Evolutionary conservation across 1,139 yeast species (phyloP).

Genomic region (Eremothecium gossypii): DNA sequence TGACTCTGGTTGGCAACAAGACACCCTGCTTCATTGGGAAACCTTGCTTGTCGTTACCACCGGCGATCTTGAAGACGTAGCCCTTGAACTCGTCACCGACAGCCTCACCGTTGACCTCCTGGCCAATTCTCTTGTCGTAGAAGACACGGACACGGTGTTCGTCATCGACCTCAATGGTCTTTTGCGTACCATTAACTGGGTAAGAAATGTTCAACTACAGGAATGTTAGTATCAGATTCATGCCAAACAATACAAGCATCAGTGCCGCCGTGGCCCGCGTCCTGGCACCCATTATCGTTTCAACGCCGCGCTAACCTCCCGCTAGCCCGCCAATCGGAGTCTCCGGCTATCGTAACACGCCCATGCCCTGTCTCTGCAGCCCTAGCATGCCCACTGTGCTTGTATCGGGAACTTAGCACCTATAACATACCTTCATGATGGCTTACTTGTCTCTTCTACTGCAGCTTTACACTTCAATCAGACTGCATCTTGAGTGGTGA

Average conservation of each 20-base stretch:
- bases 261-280: too few relatives aligned
- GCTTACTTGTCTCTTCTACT: constrained; percentile 24
- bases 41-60: constrained; percentile 99
- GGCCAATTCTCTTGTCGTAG: constrained; percentile 99
- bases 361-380: too few relatives aligned
- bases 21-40: constrained; percentile 99
- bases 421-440: constrained; percentile 29
- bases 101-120: constrained; percentile 98
- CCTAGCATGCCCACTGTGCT: too few relatives aligned
- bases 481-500: neutral
- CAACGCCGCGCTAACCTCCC: too few relatives aligned
- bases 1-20: constrained; percentile 99
- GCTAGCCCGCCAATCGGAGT: too few relatives aligned
- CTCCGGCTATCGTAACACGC: too few relatives aligned
- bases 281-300: too few relatives aligned
- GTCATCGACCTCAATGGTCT: constrained; percentile 94
- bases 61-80: constrained; percentile 96
- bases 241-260: too few relatives aligned
- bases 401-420: neutral
- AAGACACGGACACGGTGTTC: constrained; percentile 98
- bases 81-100: constrained; percentile 99
- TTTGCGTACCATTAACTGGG: constrained; percentile 99
- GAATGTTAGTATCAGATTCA: too few relatives aligned
- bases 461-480: constrained; percentile 2
- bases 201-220: constrained; percentile 91